These are phyloP conservation scores for Allantophomopsis lycopodina DNA, from an alignment of 2,329 filamentous ascomycete genomes.

Conservation along the genomic window DNA sequence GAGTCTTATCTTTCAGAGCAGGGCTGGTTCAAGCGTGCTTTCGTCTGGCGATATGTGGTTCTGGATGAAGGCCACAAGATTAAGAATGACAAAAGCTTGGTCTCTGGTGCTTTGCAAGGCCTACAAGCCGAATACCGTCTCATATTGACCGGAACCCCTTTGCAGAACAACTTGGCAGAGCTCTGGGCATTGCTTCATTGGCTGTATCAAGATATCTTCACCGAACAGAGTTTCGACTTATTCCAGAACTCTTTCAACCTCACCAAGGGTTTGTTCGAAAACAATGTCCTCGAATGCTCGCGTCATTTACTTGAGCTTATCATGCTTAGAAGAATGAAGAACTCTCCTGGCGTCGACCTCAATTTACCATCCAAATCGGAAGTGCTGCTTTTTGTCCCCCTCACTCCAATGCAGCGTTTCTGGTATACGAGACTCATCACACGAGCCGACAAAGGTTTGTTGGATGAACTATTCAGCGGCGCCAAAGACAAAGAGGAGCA, in stretches of 20 bases:
- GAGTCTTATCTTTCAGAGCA: slow-evolving; percentile 30
- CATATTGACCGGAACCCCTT: slow-evolving; percentile 30
- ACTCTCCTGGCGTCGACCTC: slow-evolving; percentile 35
- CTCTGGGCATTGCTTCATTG: slow-evolving; percentile 43
- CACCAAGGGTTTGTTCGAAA: slow-evolving; percentile 35
- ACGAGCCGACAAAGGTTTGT: slow-evolving; percentile 31
- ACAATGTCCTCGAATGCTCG: slow-evolving; percentile 35
- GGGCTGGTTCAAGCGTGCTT: slow-evolving; percentile 33
- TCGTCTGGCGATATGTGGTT: slow-evolving; percentile 35
- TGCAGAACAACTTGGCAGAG: slow-evolving; percentile 44
- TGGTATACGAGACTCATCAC: slow-evolving; percentile 45
- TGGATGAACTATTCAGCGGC: slow-evolving; percentile 36
- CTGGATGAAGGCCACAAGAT: slow-evolving; percentile 39
- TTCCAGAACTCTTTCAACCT: slow-evolving; percentile 44
- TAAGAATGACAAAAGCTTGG: slow-evolving; percentile 25
- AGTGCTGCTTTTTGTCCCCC: slow-evolving; percentile 38
- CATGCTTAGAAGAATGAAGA: slow-evolving; percentile 45
- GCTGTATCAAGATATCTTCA: slow-evolving; percentile 44
- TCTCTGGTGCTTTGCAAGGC: slow-evolving; percentile 18
- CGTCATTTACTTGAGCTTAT: slow-evolving; percentile 37
- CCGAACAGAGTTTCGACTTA: slow-evolving; percentile 28
- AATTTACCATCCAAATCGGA: slow-evolving; percentile 42
- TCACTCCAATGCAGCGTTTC: slow-evolving; percentile 41
- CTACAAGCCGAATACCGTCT: slow-evolving; percentile 20
- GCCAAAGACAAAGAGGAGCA: slow-evolving; percentile 27